phyloP scores from a whole-genome alignment of 257 asterid species.

The Solanum paucissectum region DNA sequence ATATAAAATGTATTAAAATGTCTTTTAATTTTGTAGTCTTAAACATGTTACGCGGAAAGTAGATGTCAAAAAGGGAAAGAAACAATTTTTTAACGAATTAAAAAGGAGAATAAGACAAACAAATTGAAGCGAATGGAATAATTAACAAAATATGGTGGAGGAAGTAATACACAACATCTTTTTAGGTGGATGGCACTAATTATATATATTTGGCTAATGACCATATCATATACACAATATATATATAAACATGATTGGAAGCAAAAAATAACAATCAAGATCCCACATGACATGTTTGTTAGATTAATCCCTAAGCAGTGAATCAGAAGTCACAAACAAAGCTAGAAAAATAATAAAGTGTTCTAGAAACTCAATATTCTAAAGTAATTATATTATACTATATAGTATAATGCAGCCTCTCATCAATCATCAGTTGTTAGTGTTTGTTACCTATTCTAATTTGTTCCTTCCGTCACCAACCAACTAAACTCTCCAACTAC shows the following conservation, averaged over 20 bases:
- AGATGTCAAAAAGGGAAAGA: background rate
- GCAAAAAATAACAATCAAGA: background rate
- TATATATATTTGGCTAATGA: background rate
- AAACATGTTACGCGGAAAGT: no score
- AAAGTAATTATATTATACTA: background rate
- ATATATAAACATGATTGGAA: background rate
- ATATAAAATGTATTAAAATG: no score
- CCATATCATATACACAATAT: background rate
- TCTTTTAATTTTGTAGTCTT: no score
- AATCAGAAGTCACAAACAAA: background rate
- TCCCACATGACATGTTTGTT: background rate
- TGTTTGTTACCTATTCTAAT: slow-evolving; percentile 5
- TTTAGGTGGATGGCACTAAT: background rate
- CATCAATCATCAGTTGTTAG: slow-evolving; percentile 8
- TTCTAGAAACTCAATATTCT: background rate
- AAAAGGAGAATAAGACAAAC: background rate
- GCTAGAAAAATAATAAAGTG: background rate
- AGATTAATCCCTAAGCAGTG: background rate
- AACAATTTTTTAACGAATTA: no score
- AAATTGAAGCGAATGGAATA: background rate
- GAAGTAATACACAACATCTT: background rate
- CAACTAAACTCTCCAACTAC: slow-evolving; percentile 35
- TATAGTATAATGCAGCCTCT: background rate
- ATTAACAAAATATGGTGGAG: background rate
- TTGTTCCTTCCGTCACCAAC: slow-evolving; percentile 25